A percentile compares a stretch with the other conserved stretches of the same genome.
Conservation (phyloP, 2,329 filamentous ascomycete species). For the Biscogniauxia sp. region DNA sequence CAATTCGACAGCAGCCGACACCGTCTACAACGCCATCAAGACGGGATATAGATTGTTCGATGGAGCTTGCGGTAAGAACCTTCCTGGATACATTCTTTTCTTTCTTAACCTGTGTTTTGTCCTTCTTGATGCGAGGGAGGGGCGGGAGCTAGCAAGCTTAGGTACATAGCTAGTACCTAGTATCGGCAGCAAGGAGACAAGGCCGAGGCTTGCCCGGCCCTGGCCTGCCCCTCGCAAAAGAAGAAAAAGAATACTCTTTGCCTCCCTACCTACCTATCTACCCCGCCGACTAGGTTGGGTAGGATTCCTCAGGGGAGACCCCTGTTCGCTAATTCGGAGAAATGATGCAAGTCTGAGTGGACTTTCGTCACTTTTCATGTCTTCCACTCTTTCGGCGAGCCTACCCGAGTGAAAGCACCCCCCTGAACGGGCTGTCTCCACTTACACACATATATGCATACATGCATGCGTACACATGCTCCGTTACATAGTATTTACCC, state of each 20-base stretch:
- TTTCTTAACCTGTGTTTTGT: neutral
- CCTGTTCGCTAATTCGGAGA: constrained; percentile 13
- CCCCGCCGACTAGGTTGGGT: constrained; percentile 6
- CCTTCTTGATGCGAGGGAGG: neutral
- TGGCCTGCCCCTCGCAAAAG: neutral
- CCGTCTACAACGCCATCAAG: constrained; percentile 74
- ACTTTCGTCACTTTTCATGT: neutral
- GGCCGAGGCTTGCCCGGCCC: neutral
- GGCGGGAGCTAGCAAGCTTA: no score
- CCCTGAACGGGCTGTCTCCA: neutral
- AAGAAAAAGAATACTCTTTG: neutral
- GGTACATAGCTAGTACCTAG: no score
- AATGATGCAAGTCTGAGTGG: constrained; percentile 4
- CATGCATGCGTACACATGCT: neutral
- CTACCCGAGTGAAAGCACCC: constrained; percentile 1
- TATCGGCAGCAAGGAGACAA: neutral
- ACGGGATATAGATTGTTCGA: constrained; percentile 60
- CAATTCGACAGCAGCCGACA: constrained; percentile 69
- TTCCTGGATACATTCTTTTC: neutral
- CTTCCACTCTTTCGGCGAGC: neutral
- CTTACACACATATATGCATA: neutral
- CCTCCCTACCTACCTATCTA: neutral
- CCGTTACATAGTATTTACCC: no score
- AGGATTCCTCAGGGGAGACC: neutral
- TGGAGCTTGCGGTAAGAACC: constrained; percentile 55